Evolutionary conservation across 2,329 filamentous ascomycete species (phyloP), one percentile per base, ranked within the genome.

Genomic region (Septoria petroselini): DNA sequence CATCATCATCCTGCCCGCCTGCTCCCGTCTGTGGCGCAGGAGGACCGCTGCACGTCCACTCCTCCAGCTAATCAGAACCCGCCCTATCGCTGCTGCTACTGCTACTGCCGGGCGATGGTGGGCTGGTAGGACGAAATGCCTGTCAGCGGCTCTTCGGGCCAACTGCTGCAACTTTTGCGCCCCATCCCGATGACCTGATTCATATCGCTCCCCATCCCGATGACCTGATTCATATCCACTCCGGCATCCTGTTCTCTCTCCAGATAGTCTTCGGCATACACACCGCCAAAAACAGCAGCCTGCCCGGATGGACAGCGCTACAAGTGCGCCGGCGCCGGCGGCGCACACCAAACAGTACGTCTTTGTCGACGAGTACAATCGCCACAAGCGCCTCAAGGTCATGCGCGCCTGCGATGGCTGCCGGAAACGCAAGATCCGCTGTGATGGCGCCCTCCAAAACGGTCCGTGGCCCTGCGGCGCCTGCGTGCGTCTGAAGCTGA

Each of bases 351-450:
- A 91, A 75, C 91, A 96, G 70, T 97, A 96, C 86, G 93, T 97
- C 63, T 97, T 97, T 67, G 93, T 97, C 50, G 91, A 97, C 71
- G 91, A 97, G 71, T 93, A 97, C 71, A 97, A 97, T 74, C 86
- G 93, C 58, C 93, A 97, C 72, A 97, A 97, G 73, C 83, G 91
- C 62, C 76, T 97, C 57, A 97, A 97, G 79, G 91, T 96, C 44
- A 96, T 95, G 90, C 85, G 93, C 75, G 93, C 91, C 49, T 97
- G 91, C 70, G 91, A 96, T 73, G 91, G 91, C 53, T 97, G 91
- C 67, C 82, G 91, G 55, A 85, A 90, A 71, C 83, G 91, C 65
- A 98, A 98, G 72, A 98, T 98, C 68, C 95, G 95, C 70, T 98
- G 91, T 73, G 93, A 97, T 73, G 90, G 91, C 44, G 91, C 91